Conservation (phyloP, 2,329 filamentous ascomycete species). For the Myriosclerotinia scirpicola region DNA sequence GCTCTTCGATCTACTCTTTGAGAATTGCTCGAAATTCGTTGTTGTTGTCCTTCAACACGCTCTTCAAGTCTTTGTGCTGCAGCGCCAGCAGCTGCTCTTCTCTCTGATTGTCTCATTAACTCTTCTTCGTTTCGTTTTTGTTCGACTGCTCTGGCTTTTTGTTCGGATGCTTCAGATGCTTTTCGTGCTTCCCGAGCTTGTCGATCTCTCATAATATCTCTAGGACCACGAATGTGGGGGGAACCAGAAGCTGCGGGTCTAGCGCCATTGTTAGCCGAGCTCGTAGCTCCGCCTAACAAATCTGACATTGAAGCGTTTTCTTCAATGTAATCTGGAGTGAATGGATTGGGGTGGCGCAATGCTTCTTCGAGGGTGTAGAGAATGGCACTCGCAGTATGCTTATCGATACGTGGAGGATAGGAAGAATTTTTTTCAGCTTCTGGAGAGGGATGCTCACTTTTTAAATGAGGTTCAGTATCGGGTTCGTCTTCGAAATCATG, state of each 20-base stretch:
- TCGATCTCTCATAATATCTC: constrained; percentile 88
- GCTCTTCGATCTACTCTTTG: constrained; percentile 38
- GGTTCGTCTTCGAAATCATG: constrained; percentile 38
- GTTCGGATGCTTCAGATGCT: constrained; percentile 52
- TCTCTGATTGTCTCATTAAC: constrained; percentile 54
- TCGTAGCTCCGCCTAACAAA: constrained; percentile 60
- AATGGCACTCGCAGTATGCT: constrained; percentile 83
- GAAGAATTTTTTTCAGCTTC: constrained; percentile 37
- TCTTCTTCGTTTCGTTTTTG: constrained; percentile 57
- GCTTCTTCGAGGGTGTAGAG: constrained; percentile 91
- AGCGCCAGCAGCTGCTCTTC: constrained; percentile 58
- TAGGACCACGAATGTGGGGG: constrained; percentile 72
- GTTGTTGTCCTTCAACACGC: constrained; percentile 32
- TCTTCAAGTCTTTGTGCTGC: constrained; percentile 42
- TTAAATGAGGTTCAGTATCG: constrained; percentile 33
- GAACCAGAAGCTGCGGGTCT: constrained; percentile 51
- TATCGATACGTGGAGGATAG: constrained; percentile 66
- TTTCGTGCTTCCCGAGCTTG: constrained; percentile 72
- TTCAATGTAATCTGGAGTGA: constrained; percentile 82
- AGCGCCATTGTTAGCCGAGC: constrained; percentile 52
- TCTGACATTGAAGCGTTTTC: constrained; percentile 93
- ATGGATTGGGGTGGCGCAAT: constrained; percentile 75
- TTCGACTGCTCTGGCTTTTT: constrained; percentile 52
- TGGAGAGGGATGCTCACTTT: constrained; percentile 22
- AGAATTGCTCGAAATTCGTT: constrained; percentile 39